These are phyloP conservation scores for Globisporangium radiosum DNA, from an alignment of 352 stramenopile species.

Conservation along the genomic window DNA sequence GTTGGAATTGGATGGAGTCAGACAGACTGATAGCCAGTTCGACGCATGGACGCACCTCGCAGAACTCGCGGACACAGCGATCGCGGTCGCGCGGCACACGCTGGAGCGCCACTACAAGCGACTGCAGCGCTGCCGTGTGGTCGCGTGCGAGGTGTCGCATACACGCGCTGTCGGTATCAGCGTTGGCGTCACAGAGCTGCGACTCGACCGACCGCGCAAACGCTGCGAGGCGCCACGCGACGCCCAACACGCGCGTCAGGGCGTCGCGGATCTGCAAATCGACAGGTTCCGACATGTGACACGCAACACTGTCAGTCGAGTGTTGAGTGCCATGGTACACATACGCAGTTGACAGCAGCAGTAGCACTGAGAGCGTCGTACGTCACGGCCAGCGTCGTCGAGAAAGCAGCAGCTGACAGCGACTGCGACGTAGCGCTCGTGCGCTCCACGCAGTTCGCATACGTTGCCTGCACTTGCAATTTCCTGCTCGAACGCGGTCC, in stretches of 20 bases:
- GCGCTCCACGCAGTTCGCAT: conserved; percentile 21
- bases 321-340: too few relatives aligned
- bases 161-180: background rate
- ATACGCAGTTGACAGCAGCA: background rate
- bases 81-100: conserved; percentile 16
- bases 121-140: conserved; percentile 17
- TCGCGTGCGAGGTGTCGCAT: conserved; percentile 16
- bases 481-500: conserved; percentile 22
- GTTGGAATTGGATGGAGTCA: background rate
- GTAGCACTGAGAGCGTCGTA: conserved; percentile 7
- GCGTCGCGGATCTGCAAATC: conserved; percentile 21
- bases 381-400: conserved; percentile 17
- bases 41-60: conserved; percentile 22
- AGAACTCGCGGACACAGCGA: conserved; percentile 29
- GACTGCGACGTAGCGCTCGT: conserved; percentile 32
- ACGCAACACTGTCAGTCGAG: background rate
- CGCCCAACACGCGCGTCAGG: conserved; percentile 16
- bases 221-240: conserved; percentile 26
- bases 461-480: conserved; percentile 18
- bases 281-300: too few relatives aligned
- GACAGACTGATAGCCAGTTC: background rate
- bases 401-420: conserved; percentile 37
- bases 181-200: background rate
- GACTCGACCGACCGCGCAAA: conserved; percentile 18
- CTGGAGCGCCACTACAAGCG: conserved; percentile 23